Evolutionary conservation across 2,329 filamentous ascomycete species (phyloP).

Genomic region (Cladosporium phlei): DNA sequence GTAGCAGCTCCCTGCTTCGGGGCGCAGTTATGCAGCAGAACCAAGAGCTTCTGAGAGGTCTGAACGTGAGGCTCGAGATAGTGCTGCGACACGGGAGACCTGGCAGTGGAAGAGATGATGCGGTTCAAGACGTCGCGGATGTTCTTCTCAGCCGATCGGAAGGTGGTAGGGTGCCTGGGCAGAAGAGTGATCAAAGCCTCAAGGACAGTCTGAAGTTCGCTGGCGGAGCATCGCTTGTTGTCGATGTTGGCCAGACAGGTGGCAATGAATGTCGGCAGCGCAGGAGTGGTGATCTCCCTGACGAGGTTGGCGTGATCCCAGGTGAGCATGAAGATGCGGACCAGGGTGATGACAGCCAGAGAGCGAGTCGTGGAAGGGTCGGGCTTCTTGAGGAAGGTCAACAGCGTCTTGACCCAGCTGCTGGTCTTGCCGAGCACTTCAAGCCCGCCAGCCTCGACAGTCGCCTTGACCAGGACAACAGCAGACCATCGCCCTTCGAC

Average conservation of each 20-base stretch:
- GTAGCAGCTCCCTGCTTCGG: conserved; percentile 71
- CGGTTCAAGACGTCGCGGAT: conserved; percentile 38
- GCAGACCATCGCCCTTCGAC: conserved; percentile 72
- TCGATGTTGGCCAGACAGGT: conserved; percentile 63
- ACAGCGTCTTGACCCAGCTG: conserved; percentile 71
- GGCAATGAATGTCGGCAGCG: conserved; percentile 67
- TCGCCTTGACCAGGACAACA: conserved; percentile 71
- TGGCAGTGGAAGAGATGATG: conserved; percentile 38
- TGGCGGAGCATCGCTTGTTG: conserved; percentile 31
- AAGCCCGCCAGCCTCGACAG: conserved; percentile 78
- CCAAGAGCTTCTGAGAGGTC: conserved; percentile 60
- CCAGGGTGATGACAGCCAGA: conserved; percentile 69
- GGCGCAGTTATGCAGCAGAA: conserved; percentile 72
- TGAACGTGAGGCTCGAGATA: conserved; percentile 26
- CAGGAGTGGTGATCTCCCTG: conserved; percentile 82
- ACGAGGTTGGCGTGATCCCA: conserved; percentile 78
- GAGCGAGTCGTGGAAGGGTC: conserved; percentile 72
- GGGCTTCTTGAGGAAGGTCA: conserved; percentile 73
- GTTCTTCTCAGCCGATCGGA: conserved; percentile 69
- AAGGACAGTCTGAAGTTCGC: conserved; percentile 59
- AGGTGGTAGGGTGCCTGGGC: conserved; percentile 75
- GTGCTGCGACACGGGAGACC: conserved; percentile 4
- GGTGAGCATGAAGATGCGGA: conserved; percentile 77
- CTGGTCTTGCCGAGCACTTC: conserved; percentile 69
- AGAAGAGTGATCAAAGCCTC: conserved; percentile 67